phyloP scores from a whole-genome alignment of 2,329 filamentous ascomycete species.

The Thielaviopsis populi region DNA sequence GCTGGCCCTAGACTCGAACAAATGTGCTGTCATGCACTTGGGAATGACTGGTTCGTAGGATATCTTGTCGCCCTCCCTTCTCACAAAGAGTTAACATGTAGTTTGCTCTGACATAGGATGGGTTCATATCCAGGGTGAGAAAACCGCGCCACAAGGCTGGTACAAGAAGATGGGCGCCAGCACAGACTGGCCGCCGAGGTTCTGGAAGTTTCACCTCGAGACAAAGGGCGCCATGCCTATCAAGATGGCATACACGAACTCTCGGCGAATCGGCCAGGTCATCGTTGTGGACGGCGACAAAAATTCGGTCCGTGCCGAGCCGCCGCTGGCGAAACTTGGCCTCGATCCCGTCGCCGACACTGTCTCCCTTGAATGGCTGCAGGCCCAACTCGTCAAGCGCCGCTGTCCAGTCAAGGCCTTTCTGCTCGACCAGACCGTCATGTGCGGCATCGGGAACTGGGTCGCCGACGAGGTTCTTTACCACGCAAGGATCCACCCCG shows the following conservation, averaged over 20 bases:
- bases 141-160: slow-evolving; percentile 65
- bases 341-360: slow-evolving; percentile 78
- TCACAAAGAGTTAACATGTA: background rate
- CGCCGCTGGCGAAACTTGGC: slow-evolving; percentile 78
- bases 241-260: slow-evolving; percentile 68
- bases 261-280: slow-evolving; percentile 63
- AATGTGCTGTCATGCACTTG: slow-evolving; percentile 81
- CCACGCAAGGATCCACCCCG: slow-evolving; percentile 75
- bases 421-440: slow-evolving; percentile 71
- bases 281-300: slow-evolving; percentile 69
- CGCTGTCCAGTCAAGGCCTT: slow-evolving; percentile 81
- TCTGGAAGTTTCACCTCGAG: slow-evolving; percentile 70
- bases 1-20: slow-evolving; percentile 51
- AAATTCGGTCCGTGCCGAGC: slow-evolving; percentile 56
- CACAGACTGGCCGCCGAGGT: slow-evolving; percentile 71
- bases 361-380: slow-evolving; percentile 63
- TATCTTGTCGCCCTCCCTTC: background rate
- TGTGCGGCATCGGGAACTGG: slow-evolving; percentile 94
- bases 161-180: slow-evolving; percentile 55
- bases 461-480: slow-evolving; percentile 91
- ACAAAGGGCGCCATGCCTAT: slow-evolving; percentile 39
- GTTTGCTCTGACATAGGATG: slow-evolving; percentile 38
- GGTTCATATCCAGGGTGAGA: slow-evolving; percentile 71
- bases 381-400: slow-evolving; percentile 54
- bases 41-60: slow-evolving; percentile 47